Evolutionary conservation across 306 rosid species (phyloP), one percentile per base, ranked within the genome.

Genomic region (Glycine soja): DNA sequence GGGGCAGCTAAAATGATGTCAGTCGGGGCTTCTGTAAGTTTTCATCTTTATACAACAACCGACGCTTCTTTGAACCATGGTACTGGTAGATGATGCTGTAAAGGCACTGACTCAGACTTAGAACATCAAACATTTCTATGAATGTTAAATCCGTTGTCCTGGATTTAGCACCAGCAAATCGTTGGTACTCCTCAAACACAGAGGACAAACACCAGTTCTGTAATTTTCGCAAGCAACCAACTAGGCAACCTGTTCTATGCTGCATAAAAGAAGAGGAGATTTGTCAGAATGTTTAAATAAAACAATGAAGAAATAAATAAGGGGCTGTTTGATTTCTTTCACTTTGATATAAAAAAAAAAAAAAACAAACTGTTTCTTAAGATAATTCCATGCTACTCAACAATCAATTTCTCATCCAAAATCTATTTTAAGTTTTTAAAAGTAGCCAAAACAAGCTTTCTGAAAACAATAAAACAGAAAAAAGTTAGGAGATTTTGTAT

Each of bases 121-220:
- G 0, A 12, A 77, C 67, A 71, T 95, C 92, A 79, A 93, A 95
- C 53, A 66, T 66, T 84, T 95, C 92, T 11, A 95, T 90, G 48
- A 95, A 95, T 63, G 79, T 89, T 82, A 93, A 42, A 82, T 95
- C 99, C 0, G 87, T 80, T 18, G 40, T 12, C 87, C 99, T 89
- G 1, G 97, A 87, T 81, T 93, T 95, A 73, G 82, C 71, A 8
- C 98, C 97, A 0, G 99, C 94, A 47, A 91, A 95, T 45, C 84
- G 83, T 84, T 85, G 83, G 81, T 95, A 95, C 89, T 95, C 99
- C 90, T 91, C 98, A 56, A 88, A 84, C 89, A 88, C 97, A 18
- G 94, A 90, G 0, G 96, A 52, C 89, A 91, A 54, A 54, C 99
- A 93, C 99, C 99, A 95, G 73, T 89, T 95, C 97, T 95, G 98